Percentiles rank a stretch among this genome's conserved stretches.
phyloP scores from a whole-genome alignment of 129 eudicot genomes.

The Daucus carota region DNA sequence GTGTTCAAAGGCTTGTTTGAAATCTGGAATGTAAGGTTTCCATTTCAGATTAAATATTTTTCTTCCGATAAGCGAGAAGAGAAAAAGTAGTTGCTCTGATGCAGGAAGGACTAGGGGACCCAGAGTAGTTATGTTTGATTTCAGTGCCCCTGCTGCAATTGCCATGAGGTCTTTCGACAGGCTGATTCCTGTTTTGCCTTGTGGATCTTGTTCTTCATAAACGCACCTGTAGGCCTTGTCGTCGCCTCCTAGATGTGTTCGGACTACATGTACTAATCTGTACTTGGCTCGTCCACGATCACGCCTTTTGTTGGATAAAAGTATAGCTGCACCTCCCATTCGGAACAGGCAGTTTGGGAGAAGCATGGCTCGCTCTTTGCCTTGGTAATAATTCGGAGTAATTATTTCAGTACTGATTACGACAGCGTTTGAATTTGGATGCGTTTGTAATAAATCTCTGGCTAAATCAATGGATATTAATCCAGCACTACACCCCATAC shows the following conservation, averaged over 20 bases:
- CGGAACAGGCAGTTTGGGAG: conserved; percentile 61
- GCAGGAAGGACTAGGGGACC: conserved; percentile 65
- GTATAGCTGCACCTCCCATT: conserved; percentile 65
- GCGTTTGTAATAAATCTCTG: conserved; percentile 40
- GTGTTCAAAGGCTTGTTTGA: conserved; percentile 66
- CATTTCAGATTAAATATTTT: conserved; percentile 28
- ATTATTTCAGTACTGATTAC: conserved; percentile 63
- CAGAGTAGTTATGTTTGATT: conserved; percentile 50
- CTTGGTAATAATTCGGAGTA: conserved; percentile 46
- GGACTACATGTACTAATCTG: conserved; percentile 38
- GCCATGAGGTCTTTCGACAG: conserved; percentile 52
- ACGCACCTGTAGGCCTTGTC: conserved; percentile 52
- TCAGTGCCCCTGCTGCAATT: conserved; percentile 51
- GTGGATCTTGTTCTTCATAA: conserved; percentile 43
- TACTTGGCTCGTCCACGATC: conserved; percentile 44
- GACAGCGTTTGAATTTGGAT: conserved; percentile 55
- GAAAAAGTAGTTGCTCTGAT: conserved; percentile 48
- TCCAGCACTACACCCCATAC: conserved; percentile 81
- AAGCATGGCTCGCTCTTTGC: conserved; percentile 68
- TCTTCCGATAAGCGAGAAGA: conserved; percentile 28
- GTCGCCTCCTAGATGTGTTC: conserved; percentile 66
- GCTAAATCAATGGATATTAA: conserved; percentile 51
- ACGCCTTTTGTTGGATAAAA: conserved; percentile 42
- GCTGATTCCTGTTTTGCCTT: conserved; percentile 47
- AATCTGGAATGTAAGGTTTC: conserved; percentile 56